Percentiles rank a stretch among this genome's conserved stretches.
Conservation (phyloP, 1,284 basidiomycete species). For the Ustilago esculenta region DNA sequence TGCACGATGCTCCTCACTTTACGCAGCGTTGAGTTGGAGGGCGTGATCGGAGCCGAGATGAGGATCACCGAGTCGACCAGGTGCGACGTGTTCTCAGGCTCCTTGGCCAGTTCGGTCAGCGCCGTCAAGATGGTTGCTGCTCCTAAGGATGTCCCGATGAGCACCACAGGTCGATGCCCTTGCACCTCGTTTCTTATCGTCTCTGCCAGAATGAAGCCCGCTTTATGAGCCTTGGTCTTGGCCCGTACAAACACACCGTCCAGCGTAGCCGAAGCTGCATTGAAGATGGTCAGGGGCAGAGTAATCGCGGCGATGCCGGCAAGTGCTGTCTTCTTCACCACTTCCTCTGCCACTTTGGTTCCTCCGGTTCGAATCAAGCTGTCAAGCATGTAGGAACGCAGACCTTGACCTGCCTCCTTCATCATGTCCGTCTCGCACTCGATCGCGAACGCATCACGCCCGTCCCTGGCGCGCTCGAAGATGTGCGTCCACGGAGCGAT, state of each 20-base stretch:
- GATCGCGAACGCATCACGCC: conserved; percentile 56
- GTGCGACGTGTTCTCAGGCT: conserved; percentile 51
- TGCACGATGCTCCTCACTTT: conserved; percentile 69
- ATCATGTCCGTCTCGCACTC: conserved; percentile 55
- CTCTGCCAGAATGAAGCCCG: conserved; percentile 71
- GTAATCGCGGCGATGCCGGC: conserved; percentile 72
- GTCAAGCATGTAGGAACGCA: conserved; percentile 54
- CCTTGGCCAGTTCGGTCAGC: conserved; percentile 69
- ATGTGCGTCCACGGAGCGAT: conserved; percentile 38
- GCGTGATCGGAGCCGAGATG: conserved; percentile 69
- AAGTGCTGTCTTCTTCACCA: conserved; percentile 72
- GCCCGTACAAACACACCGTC: conserved; percentile 68
- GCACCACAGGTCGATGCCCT: conserved; percentile 71
- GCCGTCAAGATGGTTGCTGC: conserved; percentile 71
- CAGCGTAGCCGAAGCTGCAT: conserved; percentile 64
- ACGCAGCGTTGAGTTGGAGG: conserved; percentile 69
- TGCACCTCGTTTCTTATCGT: conserved; percentile 72
- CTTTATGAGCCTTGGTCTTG: conserved; percentile 56
- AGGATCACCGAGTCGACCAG: conserved; percentile 71
- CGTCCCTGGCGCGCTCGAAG: conserved; percentile 41
- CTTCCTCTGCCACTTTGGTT: conserved; percentile 64
- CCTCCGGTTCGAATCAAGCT: conserved; percentile 49
- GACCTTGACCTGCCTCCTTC: conserved; percentile 46
- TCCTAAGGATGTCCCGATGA: conserved; percentile 72
- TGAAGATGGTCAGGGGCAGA: conserved; percentile 69